Conservation (phyloP, 176 grass and related monocot genomes). For the Triticum timopheevii region DNA sequence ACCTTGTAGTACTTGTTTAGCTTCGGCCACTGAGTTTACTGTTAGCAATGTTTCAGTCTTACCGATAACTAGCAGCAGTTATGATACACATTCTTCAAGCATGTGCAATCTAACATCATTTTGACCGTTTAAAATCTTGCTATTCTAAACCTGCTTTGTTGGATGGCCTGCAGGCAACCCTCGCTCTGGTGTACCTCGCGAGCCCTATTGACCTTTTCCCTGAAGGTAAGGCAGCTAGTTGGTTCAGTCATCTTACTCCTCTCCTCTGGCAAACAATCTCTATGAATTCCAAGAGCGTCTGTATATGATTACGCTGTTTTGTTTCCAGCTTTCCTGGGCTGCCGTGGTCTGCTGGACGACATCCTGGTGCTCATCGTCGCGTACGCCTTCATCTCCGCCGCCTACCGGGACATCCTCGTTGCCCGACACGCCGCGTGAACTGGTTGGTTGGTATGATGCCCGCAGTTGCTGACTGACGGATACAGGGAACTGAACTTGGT, state of each 20-base stretch:
- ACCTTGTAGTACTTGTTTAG: neutral
- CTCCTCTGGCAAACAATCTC: neutral
- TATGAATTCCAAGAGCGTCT: neutral
- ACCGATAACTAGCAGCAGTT: neutral
- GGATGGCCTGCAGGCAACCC: neutral
- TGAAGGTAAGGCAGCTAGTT: neutral
- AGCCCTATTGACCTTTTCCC: constrained; percentile 3
- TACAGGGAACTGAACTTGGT: neutral
- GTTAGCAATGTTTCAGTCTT: neutral
- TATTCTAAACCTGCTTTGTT: neutral
- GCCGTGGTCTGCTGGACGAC: constrained; percentile 15
- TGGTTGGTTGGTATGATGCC: neutral
- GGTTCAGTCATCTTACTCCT: neutral
- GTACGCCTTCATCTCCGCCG: neutral
- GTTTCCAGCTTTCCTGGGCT: constrained; percentile 4
- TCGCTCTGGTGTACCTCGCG: constrained; percentile 2
- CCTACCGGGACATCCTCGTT: neutral
- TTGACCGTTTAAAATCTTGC: too few relatives aligned
- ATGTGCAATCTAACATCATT: neutral
- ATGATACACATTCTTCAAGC: neutral
- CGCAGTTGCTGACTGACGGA: neutral
- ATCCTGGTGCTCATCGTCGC: neutral
- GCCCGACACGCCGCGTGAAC: neutral
- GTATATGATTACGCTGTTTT: neutral
- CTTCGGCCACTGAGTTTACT: neutral